Conservation (phyloP, 2,329 filamentous ascomycete genomes). For the Sporothrix globosa region DNA sequence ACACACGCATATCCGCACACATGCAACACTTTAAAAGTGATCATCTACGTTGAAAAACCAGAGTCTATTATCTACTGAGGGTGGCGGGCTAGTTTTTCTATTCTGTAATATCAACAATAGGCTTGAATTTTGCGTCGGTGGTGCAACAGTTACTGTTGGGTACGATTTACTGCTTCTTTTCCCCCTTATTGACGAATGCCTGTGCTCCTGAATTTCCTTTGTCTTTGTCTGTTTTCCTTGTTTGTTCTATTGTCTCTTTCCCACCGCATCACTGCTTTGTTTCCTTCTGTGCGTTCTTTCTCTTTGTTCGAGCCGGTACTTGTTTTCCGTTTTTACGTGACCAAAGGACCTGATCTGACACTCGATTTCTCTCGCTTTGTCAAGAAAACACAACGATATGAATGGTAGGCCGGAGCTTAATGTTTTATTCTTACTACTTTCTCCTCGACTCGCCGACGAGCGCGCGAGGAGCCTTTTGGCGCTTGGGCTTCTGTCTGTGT, state of each 20-base stretch:
- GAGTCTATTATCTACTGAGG: slow-evolving; percentile 7
- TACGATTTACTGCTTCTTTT: slow-evolving; percentile 18
- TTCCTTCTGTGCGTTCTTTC: not conserved
- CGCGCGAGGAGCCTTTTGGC: not conserved
- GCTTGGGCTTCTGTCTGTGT: slow-evolving; percentile 15
- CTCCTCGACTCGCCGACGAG: not conserved
- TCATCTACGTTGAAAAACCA: slow-evolving; percentile 12
- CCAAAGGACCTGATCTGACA: slow-evolving; percentile 22
- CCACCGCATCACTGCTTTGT: not conserved
- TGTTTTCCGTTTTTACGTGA: slow-evolving; percentile 18
- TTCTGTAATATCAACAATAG: slow-evolving; percentile 21
- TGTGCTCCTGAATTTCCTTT: slow-evolving; percentile 18
- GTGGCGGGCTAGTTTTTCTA: not conserved
- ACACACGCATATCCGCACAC: not conserved
- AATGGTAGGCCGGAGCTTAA: slow-evolving; percentile 17
- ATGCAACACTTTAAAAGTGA: slow-evolving; percentile 9
- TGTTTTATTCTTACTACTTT: slow-evolving; percentile 20
- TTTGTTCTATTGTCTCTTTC: not conserved
- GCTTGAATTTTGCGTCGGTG: slow-evolving; percentile 14
- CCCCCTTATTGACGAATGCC: not conserved
- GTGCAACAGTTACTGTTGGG: slow-evolving; percentile 10
- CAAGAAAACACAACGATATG: slow-evolving; percentile 19
- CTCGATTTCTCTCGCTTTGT: slow-evolving; percentile 3
- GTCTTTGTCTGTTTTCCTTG: slow-evolving; percentile 1
- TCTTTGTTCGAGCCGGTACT: slow-evolving; percentile 5